These are phyloP conservation scores for Penicillium samsonianum DNA, from an alignment of 495 filamentous ascomycete species.

Conservation along the genomic window DNA sequence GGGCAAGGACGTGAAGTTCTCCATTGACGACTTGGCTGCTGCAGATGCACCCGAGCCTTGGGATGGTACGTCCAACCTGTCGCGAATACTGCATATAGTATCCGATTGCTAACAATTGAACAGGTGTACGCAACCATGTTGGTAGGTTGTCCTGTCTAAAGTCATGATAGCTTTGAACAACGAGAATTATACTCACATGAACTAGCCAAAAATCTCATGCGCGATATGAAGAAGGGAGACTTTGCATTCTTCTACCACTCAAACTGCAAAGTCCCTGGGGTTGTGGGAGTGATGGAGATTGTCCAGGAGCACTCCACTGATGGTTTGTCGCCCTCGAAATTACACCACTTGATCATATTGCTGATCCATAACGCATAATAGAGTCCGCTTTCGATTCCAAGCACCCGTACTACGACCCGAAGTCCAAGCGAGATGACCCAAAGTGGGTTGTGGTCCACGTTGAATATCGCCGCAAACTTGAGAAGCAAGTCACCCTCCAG, in stretches of 20 bases:
- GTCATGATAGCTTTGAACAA: conserved; percentile 13
- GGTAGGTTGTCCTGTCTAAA: conserved; percentile 37
- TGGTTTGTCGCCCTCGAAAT: conserved; percentile 48
- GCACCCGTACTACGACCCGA: conserved; percentile 82
- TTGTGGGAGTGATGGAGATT: conserved; percentile 93
- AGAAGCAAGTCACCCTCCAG: conserved; percentile 66
- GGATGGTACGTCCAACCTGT: conserved; percentile 61
- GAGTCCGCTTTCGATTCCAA: conserved; percentile 77
- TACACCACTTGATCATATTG: not conserved
- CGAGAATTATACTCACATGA: conserved; percentile 19
- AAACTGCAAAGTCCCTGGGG: conserved; percentile 87
- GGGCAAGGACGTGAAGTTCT: conserved; percentile 85
- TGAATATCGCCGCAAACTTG: conserved; percentile 77
- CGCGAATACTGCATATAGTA: not conserved
- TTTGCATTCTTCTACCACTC: conserved; percentile 97
- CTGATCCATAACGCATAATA: conserved; percentile 33
- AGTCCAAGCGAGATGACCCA: conserved; percentile 68
- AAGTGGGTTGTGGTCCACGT: conserved; percentile 92
- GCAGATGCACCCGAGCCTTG: conserved; percentile 77
- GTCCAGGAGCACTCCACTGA: conserved; percentile 79
- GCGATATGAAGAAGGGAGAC: conserved; percentile 87
- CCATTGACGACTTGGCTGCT: conserved; percentile 82
- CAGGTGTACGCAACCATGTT: conserved; percentile 59
- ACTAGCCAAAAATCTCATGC: conserved; percentile 79
- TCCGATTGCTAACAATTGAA: conserved; percentile 21